These are phyloP conservation scores for Vinca minor DNA, from an alignment of 257 asterid genomes.

Conservation along the genomic window DNA sequence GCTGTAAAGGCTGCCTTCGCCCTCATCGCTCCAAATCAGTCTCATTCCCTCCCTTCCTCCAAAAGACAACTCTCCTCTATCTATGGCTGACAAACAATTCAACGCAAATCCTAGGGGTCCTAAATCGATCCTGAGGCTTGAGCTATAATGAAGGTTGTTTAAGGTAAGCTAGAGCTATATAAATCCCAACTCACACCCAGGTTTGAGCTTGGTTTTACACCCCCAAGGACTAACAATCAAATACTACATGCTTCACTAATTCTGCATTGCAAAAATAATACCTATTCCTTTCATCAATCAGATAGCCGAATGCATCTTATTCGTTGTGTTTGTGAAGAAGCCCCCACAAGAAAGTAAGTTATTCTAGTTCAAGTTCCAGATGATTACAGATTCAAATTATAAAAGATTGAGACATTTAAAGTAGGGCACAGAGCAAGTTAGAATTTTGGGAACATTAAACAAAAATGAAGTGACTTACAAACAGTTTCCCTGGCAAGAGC, in stretches of 20 bases:
- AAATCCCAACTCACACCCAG: no score
- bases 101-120: no score
- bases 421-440: background rate
- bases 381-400: background rate
- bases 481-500: constrained; percentile 50
- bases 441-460: background rate
- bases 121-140: no score
- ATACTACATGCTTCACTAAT: background rate
- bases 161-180: background rate
- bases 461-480: constrained; percentile 15
- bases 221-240: background rate
- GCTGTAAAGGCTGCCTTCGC: background rate
- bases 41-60: background rate
- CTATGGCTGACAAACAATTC: background rate
- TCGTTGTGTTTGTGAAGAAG: background rate
- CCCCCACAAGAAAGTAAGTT: background rate
- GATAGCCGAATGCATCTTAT: constrained; percentile 3
- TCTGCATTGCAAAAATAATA: background rate
- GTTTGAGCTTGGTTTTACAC: no score
- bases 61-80: background rate
- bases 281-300: constrained; percentile 4
- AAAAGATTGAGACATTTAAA: background rate
- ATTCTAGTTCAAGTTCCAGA: background rate
- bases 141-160: background rate
- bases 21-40: background rate